Base-by-base conservation (phyloP, 202 grass and related monocot species). In the Dendrocalamus latiflorus region DNA sequence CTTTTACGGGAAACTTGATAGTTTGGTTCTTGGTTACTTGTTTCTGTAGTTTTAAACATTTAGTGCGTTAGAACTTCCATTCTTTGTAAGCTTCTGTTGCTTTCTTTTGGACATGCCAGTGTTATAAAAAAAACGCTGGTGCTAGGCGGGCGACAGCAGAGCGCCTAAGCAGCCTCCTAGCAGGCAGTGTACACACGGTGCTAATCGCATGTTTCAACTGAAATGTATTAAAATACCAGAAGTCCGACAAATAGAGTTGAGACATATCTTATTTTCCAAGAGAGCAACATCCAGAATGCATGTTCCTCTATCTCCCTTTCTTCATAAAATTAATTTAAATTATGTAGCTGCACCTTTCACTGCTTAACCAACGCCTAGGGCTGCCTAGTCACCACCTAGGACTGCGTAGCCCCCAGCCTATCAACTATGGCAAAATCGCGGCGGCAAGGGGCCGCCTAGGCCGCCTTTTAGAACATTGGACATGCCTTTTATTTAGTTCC, bases 11-110 rank as follows among this genome's bases (percentile, higher is more conserved):
- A 50, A 65, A 34, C 21, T 79, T 51, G 15, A 34, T 78, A 42
- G 18, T 41, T 85, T 77, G 30, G 42, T 77, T 66, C 16, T 72
- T 79, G 16, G n/a, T 61, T 78, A 59, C 18, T 82, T 77, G 33
- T 79, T 78, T 62, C 6, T 79, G 62, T 28, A 45, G 26, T 69
- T 83, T 5, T 70, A 37, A 17, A 24, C 70, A 62, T 10, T 59
- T 48, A 68, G 66, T 45, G 64, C 81, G 25, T 80, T 45, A 24
- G 47, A 70, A 63, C 50, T 36, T 68, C 26, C 37, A 66, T 87
- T 50, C 58, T 68, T 86, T 54, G 4, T 43, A 59, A 74, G 33
- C 33, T 1, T 34, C 15, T 59, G 36, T 80, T 39, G 80, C 38
- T 49, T 58, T 70, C 22, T 69, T 70, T 21, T 66, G 53, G 65